These are phyloP conservation scores for Nitzschia sp. DNA, from an alignment of 108 stramenopile genomes.

Conservation along the genomic window DNA sequence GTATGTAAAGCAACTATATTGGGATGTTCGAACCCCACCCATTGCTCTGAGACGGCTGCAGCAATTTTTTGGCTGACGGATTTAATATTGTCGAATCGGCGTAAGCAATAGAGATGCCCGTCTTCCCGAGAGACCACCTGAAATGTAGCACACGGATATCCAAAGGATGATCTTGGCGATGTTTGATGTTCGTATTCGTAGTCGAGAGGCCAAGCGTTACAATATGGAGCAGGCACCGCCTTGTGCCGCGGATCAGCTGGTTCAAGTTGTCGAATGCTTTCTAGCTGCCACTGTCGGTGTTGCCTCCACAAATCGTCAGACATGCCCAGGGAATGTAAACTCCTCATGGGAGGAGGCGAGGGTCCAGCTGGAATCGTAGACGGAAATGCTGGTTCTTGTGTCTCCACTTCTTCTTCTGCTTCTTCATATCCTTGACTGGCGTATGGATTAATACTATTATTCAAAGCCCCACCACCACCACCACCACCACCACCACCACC, in stretches of 20 bases:
- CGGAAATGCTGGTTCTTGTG: slow-evolving; percentile 2
- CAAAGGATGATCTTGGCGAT: slow-evolving; percentile 67
- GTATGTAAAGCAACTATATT: slow-evolving; percentile 64
- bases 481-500: no score
- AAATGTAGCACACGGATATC: slow-evolving; percentile 67
- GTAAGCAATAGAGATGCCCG: slow-evolving; percentile 77
- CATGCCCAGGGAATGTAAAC: slow-evolving; percentile 46
- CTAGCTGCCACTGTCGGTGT: slow-evolving; percentile 62
- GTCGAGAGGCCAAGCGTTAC: slow-evolving; percentile 29
- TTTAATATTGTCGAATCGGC: slow-evolving; percentile 87
- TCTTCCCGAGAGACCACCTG: slow-evolving; percentile 70
- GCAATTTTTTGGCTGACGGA: slow-evolving; percentile 81
- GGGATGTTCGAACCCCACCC: slow-evolving; percentile 74
- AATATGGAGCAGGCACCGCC: slow-evolving; percentile 39
- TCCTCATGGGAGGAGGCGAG: slow-evolving; percentile 41
- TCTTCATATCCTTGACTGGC: not conserved
- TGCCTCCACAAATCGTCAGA: slow-evolving; percentile 61
- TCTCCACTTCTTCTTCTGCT: slow-evolving; percentile 8
- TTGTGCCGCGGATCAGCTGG: slow-evolving; percentile 66
- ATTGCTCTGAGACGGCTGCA: slow-evolving; percentile 61
- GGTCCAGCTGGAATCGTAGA: slow-evolving; percentile 45
- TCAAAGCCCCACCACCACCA: no score
- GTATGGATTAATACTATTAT: slow-evolving; percentile 3
- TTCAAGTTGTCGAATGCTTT: slow-evolving; percentile 61
- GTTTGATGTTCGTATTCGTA: slow-evolving; percentile 19